phyloP scores from a whole-genome alignment of 768 basidiomycete species.

The Tricholoma furcatifolium region DNA sequence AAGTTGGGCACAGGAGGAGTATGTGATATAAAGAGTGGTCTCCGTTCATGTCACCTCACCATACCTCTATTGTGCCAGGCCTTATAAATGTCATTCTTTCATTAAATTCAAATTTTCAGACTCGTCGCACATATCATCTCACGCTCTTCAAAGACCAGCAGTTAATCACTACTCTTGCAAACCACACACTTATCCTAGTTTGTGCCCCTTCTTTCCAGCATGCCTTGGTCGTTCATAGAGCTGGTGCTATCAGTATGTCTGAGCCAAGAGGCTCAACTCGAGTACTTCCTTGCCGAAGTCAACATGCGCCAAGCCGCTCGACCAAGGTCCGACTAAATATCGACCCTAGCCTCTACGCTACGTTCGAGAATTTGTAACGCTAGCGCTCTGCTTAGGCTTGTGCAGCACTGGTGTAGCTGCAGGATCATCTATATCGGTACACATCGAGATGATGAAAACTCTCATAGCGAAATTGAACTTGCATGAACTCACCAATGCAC shows the following conservation, averaged over 20 bases:
- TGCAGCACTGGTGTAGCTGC: conserved; percentile 76
- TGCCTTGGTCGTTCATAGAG: conserved; percentile 20
- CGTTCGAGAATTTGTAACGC: conserved; percentile 1
- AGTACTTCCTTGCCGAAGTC: conserved; percentile 67
- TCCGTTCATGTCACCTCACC: not conserved
- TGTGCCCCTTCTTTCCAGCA: conserved; percentile 23
- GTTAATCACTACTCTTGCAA: not conserved
- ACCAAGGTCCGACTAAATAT: no score
- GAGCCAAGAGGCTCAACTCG: conserved; percentile 30
- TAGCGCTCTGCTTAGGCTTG: not conserved
- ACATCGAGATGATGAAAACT: conserved; percentile 73
- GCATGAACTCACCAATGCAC: conserved; percentile 70
- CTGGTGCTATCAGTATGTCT: conserved; percentile 32
- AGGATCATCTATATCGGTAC: conserved; percentile 77
- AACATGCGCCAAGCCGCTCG: conserved; percentile 49
- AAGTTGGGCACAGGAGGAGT: conserved; percentile 59
- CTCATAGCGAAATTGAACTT: conserved; percentile 69
- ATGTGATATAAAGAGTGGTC: not conserved
- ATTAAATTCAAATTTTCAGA: conserved; percentile 22
- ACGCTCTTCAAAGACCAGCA: conserved; percentile 16
- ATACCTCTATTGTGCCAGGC: conserved; percentile 13
- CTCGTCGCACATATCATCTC: conserved; percentile 27
- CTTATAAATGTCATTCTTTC: conserved; percentile 22
- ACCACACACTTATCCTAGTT: conserved; percentile 27
- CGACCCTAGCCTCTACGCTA: conserved; percentile 58